These are phyloP conservation scores for Podospora comata DNA, from an alignment of 495 filamentous ascomycete genomes.

Conservation along the genomic window DNA sequence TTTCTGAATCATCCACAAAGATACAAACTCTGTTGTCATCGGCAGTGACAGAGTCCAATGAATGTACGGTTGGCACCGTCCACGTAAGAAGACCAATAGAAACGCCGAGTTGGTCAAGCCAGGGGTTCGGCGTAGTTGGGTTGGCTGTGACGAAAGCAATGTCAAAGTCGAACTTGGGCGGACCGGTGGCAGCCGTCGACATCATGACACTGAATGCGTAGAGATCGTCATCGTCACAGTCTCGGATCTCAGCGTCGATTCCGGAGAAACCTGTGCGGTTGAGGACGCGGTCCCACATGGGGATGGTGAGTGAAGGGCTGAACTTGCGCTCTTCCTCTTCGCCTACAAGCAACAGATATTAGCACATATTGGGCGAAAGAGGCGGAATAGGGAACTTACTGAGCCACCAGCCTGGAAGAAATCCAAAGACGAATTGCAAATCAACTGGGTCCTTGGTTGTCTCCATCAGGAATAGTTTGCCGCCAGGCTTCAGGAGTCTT, in stretches of 20 bases:
- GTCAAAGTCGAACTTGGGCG: conserved; percentile 28
- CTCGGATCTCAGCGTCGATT: conserved; percentile 31
- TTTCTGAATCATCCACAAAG: conserved; percentile 35
- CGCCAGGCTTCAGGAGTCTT: conserved; percentile 40
- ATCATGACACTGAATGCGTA: conserved; percentile 33
- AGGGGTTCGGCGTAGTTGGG: conserved; percentile 7
- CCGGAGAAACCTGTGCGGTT: conserved; percentile 29
- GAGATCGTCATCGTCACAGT: conserved; percentile 33
- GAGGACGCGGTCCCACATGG: conserved; percentile 34
- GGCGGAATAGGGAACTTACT: conserved; percentile 17
- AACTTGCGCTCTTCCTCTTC: conserved; percentile 40
- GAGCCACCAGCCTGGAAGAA: conserved; percentile 36
- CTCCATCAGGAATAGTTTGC: conserved; percentile 39
- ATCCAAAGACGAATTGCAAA: conserved; percentile 33
- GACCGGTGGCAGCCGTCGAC: conserved; percentile 18
- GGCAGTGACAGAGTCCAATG: conserved; percentile 14
- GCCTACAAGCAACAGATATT: conserved; percentile 11
- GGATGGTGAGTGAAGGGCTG: conserved; percentile 30
- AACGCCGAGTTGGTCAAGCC: conserved; percentile 28
- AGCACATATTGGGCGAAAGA: not conserved
- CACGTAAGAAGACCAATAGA: conserved; percentile 29
- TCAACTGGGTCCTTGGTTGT: conserved; percentile 34
- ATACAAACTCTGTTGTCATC: conserved; percentile 31
- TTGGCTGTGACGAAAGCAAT: conserved; percentile 25
- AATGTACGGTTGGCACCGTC: conserved; percentile 26